Conservation (phyloP, 257 asterid genomes). For the Forsythia suspensa region DNA sequence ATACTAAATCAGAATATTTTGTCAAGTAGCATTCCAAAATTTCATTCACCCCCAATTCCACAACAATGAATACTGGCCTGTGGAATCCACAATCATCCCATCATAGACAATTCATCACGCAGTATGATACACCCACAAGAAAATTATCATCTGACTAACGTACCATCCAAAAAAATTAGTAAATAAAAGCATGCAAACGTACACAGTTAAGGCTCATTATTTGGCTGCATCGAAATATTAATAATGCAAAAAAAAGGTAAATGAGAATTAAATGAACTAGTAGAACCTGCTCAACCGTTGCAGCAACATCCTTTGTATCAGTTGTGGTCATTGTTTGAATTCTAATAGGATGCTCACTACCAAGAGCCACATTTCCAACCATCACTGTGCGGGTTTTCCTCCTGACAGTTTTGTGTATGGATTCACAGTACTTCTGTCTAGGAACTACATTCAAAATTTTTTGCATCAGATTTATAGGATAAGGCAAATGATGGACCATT, state of each 20-base stretch:
- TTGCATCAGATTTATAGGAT: constrained; percentile 21
- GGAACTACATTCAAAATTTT: constrained; percentile 61
- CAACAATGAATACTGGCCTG: not conserved
- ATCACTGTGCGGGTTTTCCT: constrained; percentile 91
- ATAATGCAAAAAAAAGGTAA: not conserved
- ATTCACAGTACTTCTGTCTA: constrained; percentile 90
- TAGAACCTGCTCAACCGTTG: constrained; percentile 89
- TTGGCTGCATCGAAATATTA: not conserved
- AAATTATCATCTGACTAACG: not conserved
- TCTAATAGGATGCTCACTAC: constrained; percentile 97
- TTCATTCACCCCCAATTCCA: not conserved
- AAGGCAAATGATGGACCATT: not conserved
- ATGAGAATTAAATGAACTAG: not conserved
- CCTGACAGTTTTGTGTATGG: constrained; percentile 82
- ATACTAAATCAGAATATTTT: not conserved
- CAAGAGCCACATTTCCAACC: constrained; percentile 97
- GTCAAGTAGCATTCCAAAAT: not conserved
- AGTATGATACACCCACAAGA: not conserved
- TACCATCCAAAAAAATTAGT: not conserved
- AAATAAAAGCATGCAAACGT: not conserved
- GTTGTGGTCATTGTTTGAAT: constrained; percentile 98
- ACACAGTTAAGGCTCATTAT: not conserved
- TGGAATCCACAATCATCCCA: not conserved
- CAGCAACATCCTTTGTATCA: constrained; percentile 97
- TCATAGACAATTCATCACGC: not conserved